These are phyloP conservation scores for Camellia oleifera DNA, from an alignment of 179 eudicot genomes.

Conservation along the genomic window DNA sequence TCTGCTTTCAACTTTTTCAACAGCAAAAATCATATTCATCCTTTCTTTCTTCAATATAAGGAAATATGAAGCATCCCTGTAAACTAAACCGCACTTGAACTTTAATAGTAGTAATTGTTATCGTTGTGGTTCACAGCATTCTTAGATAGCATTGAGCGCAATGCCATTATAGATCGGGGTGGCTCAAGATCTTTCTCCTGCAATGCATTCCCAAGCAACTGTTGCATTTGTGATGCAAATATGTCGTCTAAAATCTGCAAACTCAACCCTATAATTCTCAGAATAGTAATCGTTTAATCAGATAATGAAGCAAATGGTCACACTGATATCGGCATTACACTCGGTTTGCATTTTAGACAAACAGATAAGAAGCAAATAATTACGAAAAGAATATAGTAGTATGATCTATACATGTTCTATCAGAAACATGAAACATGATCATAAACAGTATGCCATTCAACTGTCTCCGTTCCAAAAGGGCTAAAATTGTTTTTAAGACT, in stretches of 20 bases:
- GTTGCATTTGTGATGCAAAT: slow-evolving; percentile 87
- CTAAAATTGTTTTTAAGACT: no score
- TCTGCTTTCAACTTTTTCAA: not conserved
- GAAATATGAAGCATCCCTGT: not conserved
- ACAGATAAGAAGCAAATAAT: no score
- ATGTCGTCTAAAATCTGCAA: slow-evolving; percentile 80
- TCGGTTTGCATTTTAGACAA: no score
- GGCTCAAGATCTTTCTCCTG: slow-evolving; percentile 83
- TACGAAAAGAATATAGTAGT: no score
- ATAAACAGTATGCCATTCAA: not conserved
- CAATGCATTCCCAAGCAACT: slow-evolving; percentile 60
- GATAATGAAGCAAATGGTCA: no score
- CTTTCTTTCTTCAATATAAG: not conserved
- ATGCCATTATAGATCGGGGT: slow-evolving; percentile 70
- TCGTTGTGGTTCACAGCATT: slow-evolving; percentile 44
- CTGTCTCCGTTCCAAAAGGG: not conserved
- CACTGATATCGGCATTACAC: no score
- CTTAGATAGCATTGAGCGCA: slow-evolving; percentile 74
- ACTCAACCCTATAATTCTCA: not conserved
- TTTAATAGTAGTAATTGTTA: slow-evolving; percentile 48
- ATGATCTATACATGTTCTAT: no score
- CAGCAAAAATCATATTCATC: not conserved
- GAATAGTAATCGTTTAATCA: no score
- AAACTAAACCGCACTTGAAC: not conserved
- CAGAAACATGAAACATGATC: not conserved